These are phyloP conservation scores for Dioscorea zingiberensis DNA, from an alignment of 106 monocot genomes.

Conservation along the genomic window DNA sequence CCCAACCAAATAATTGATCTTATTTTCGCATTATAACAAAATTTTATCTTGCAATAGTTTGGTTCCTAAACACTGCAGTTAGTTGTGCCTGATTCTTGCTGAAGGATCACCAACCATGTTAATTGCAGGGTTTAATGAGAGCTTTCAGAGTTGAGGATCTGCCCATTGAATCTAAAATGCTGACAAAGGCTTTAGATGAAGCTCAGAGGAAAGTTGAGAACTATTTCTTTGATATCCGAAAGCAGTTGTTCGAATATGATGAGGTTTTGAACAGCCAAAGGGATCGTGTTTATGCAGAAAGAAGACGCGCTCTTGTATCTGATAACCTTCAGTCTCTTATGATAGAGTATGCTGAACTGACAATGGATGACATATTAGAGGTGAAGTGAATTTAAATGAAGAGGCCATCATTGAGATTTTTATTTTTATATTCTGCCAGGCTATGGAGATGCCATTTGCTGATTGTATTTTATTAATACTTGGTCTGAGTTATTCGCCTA, in stretches of 20 bases:
- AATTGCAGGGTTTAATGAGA: constrained; percentile 84
- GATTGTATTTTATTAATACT: too few species aligned
- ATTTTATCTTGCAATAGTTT: too few species aligned
- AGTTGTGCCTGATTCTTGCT: too few species aligned
- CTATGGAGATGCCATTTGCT: too few species aligned
- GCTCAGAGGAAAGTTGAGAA: constrained; percentile 98
- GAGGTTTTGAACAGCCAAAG: constrained; percentile 96
- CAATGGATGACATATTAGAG: constrained; percentile 98
- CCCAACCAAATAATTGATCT: too few species aligned
- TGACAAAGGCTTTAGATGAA: constrained; percentile 94
- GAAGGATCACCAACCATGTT: background rate
- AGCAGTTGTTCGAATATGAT: constrained; percentile 94
- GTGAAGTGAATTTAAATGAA: constrained; percentile 23
- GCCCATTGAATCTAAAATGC: constrained; percentile 91
- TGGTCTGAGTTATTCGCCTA: background rate
- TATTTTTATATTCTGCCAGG: background rate
- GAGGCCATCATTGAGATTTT: background rate
- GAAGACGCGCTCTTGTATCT: constrained; percentile 82
- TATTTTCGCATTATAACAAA: too few species aligned
- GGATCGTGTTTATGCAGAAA: constrained; percentile 85
- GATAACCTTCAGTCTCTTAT: constrained; percentile 68
- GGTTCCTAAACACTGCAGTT: too few species aligned
- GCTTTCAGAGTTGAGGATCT: constrained; percentile 98
- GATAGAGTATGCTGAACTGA: constrained; percentile 86
- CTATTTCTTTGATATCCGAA: constrained; percentile 96